phyloP scores from a whole-genome alignment of 192 early-diverging fungal species.

The Coemansia sp. region DNA sequence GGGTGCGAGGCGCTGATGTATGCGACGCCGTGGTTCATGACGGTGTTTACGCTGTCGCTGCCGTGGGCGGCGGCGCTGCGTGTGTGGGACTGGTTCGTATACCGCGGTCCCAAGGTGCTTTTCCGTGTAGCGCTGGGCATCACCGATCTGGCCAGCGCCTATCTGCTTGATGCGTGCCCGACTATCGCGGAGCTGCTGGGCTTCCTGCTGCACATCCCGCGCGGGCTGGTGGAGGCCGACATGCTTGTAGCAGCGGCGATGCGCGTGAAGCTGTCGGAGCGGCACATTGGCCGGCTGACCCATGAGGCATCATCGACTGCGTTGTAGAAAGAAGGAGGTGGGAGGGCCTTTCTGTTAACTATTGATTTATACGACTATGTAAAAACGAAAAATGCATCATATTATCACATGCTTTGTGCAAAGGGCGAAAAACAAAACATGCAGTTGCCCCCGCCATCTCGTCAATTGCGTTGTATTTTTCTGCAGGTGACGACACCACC shows the following conservation, averaged over 20 bases:
- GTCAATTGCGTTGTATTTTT: too few species aligned
- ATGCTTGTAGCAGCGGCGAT: conserved; percentile 69
- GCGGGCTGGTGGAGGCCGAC: conserved; percentile 52
- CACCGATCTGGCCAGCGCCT: conserved; percentile 60
- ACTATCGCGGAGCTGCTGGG: conserved; percentile 72
- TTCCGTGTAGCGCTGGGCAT: conserved; percentile 84
- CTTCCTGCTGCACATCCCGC: conserved; percentile 82
- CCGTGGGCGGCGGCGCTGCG: conserved; percentile 88
- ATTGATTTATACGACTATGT: not conserved
- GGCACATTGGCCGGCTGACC: conserved; percentile 57
- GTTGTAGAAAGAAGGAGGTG: not conserved
- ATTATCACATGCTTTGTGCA: too few species aligned
- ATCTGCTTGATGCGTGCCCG: conserved; percentile 76
- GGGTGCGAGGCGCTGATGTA: conserved; percentile 88
- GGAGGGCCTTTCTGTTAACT: too few species aligned
- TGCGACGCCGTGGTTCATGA: conserved; percentile 93
- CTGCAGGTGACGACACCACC: too few species aligned
- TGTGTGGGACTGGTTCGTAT: conserved; percentile 93
- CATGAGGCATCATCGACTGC: not conserved
- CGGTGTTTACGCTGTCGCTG: conserved; percentile 81
- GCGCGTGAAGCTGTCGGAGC: conserved; percentile 68
- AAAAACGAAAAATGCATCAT: not conserved
- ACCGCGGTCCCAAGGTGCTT: conserved; percentile 76
- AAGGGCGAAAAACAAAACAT: too few species aligned
- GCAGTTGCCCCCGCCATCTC: too few species aligned